Conservation (phyloP, 306 rosid species). For the Biancaea sappan region DNA sequence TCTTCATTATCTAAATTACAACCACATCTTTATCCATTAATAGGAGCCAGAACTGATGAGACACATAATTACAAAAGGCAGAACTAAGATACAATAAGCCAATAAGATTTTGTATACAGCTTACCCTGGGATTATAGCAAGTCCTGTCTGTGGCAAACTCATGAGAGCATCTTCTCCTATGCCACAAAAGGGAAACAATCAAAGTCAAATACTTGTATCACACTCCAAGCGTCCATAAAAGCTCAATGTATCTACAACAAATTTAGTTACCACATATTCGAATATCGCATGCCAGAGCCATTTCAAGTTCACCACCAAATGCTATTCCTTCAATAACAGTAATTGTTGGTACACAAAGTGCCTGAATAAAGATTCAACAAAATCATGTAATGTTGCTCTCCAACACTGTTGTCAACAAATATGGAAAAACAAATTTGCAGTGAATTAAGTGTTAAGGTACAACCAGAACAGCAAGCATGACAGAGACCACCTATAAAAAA, state of each 20-base stretch:
- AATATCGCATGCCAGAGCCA: conserved; percentile 93
- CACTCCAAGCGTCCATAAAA: conserved; percentile 17
- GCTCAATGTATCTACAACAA: conserved; percentile 2
- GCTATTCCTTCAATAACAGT: conserved; percentile 95
- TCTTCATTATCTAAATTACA: conserved; percentile 4
- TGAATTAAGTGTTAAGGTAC: neutral
- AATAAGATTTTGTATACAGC: conserved; percentile 33
- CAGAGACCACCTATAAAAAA: conserved; percentile 4
- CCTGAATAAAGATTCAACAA: conserved; percentile 50
- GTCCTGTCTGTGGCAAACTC: conserved; percentile 97
- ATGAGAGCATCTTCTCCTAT: conserved; percentile 75
- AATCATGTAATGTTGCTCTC: conserved; percentile 26
- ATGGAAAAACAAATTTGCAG: conserved; percentile 5
- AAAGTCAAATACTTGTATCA: conserved; percentile 26
- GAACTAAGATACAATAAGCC: conserved; percentile 4
- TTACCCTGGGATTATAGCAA: conserved; percentile 96
- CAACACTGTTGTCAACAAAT: conserved; percentile 25
- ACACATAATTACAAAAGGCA: conserved; percentile 9
- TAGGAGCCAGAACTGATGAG: conserved; percentile 8
- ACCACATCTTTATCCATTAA: conserved; percentile 12
- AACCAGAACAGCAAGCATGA: conserved; percentile 12
- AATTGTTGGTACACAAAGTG: conserved; percentile 70
- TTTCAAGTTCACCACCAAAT: conserved; percentile 95
- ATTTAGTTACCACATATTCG: conserved; percentile 82
- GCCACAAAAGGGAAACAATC: conserved; percentile 32